These are phyloP conservation scores for Quercus suber DNA, from an alignment of 306 rosid species.

Conservation along the genomic window DNA sequence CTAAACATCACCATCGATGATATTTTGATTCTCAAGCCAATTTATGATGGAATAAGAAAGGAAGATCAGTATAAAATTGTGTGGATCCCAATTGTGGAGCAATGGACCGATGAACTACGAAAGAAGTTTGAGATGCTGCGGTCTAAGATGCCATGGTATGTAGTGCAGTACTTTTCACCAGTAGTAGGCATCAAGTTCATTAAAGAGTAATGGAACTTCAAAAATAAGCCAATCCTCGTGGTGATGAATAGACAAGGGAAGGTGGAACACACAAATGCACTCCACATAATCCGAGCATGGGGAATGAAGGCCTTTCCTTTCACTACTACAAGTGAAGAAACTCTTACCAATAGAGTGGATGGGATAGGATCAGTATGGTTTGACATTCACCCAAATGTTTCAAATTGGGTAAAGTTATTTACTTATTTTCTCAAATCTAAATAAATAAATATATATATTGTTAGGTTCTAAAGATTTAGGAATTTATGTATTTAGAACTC, in stretches of 20 bases:
- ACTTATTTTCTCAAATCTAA: neutral
- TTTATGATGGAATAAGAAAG: slow-evolving; percentile 29
- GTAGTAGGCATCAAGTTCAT: slow-evolving; percentile 41
- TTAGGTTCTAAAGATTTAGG: too few species aligned
- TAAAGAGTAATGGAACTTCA: slow-evolving; percentile 45
- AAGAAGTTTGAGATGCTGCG: slow-evolving; percentile 35
- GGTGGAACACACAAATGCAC: slow-evolving; percentile 40
- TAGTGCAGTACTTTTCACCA: slow-evolving; percentile 18
- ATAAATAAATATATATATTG: too few species aligned
- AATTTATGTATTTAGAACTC: too few species aligned
- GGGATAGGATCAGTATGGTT: slow-evolving; percentile 18
- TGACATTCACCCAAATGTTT: slow-evolving; percentile 1
- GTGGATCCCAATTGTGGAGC: slow-evolving; percentile 62
- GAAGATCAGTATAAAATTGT: slow-evolving; percentile 32
- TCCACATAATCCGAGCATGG: slow-evolving; percentile 48
- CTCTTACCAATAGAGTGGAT: neutral
- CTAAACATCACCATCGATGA: slow-evolving; percentile 37
- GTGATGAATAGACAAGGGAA: slow-evolving; percentile 37
- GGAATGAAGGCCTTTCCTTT: slow-evolving; percentile 49
- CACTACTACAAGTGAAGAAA: neutral
- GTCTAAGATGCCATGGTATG: slow-evolving; percentile 47
- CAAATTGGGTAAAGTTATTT: slow-evolving; percentile 22
- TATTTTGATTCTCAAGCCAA: slow-evolving; percentile 14
- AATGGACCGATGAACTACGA: slow-evolving; percentile 32
- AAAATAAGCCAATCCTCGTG: slow-evolving; percentile 38